Percentiles rank a stretch among this genome's conserved stretches.
Evolutionary conservation across 352 stramenopile genomes (phyloP).

Genomic region (Pythium rhizo-oryzae): DNA sequence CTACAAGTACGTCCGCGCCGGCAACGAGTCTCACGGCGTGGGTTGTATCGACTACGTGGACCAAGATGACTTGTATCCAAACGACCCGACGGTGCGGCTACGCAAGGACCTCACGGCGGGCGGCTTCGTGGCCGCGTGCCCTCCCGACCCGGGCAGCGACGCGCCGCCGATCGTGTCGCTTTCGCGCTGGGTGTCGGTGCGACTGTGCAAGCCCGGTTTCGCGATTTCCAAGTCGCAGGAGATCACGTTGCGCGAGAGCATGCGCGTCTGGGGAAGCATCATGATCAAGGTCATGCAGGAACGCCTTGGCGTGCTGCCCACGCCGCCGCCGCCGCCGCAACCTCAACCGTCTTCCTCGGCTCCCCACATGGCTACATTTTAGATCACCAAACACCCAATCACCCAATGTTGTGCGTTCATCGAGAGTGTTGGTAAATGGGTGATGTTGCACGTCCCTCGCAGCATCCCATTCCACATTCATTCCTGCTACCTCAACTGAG

Average conservation of each 20-base stretch:
- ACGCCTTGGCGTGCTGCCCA: not conserved
- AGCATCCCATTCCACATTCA: too few species aligned
- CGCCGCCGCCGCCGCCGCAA: too few species aligned
- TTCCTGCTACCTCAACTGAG: too few species aligned
- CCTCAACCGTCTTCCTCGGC: too few species aligned
- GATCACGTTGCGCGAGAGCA: slow-evolving; percentile 16
- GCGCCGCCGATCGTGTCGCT: slow-evolving; percentile 18
- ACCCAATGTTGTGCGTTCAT: not conserved
- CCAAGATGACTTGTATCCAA: slow-evolving; percentile 47
- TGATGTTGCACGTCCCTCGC: not conserved
- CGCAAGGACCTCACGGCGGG: slow-evolving; percentile 17
- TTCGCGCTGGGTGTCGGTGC: slow-evolving; percentile 16
- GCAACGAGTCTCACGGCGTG: slow-evolving; percentile 9
- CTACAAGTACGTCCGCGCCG: slow-evolving; percentile 15
- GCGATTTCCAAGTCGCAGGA: slow-evolving; percentile 17
- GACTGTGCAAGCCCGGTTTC: slow-evolving; percentile 16
- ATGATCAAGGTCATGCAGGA: slow-evolving; percentile 32
- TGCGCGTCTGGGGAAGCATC: slow-evolving; percentile 22
- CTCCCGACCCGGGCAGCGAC: not conserved
- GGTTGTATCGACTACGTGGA: slow-evolving; percentile 37
- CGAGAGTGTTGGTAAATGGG: not conserved
- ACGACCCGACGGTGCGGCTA: slow-evolving; percentile 26
- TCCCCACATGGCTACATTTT: slow-evolving; percentile 12
- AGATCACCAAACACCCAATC: slow-evolving; percentile 14
- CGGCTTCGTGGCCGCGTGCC: slow-evolving; percentile 16